Base-by-base conservation (phyloP, 192 early-diverging fungal species). In the Backusella luteola region DNA sequence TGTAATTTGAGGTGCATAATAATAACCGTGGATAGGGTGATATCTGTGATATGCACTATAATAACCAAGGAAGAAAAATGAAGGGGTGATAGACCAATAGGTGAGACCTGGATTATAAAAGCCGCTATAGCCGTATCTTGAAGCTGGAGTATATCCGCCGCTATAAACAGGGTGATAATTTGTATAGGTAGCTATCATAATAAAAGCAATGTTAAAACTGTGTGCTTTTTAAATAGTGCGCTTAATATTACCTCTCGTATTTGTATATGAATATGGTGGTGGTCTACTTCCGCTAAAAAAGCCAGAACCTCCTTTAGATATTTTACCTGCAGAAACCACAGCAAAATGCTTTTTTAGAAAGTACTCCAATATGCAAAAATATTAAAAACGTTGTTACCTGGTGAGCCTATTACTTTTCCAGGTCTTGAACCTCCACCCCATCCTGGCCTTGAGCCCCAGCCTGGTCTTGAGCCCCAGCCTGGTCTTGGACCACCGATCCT, bases 1-100 rank as follows among this genome's bases (percentile, higher is more conserved):
- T 5, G 49, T 71, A 0, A 80, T 56, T 46, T 67, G 4, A 23
- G 82, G 82, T 1, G 79, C 82, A 66, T 84, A 84, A 63, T 80
- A 84, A 17, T 76, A 76, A 11, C 82, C 82, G 17, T 29, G 36
- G 2, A 78, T 11, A 21, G 14, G 35, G 12, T 80, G 78, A 71
- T 78, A 84, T 21, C 82, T 76, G 21, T 71, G 52, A 36, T 84
- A 84, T 6, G 49, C 69, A 3, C 41, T 21, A 39, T 80, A 46
- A 32, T 84, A 80, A 17, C 82, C 82, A 12, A 59, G 49, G 52
- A 73, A 84, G 7, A 80, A 46, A 26, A 77, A 77, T 3, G 74
- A 29, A 17, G 82, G 82, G 8, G 75, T 21, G 14, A 80, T 66
- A 39, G 56, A 32, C 72, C 72, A 84, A 23, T 84, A 84, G 0